These are phyloP conservation scores for Vickermania ingenoplastis DNA, from an alignment of 208 protist species.

Conservation along the genomic window DNA sequence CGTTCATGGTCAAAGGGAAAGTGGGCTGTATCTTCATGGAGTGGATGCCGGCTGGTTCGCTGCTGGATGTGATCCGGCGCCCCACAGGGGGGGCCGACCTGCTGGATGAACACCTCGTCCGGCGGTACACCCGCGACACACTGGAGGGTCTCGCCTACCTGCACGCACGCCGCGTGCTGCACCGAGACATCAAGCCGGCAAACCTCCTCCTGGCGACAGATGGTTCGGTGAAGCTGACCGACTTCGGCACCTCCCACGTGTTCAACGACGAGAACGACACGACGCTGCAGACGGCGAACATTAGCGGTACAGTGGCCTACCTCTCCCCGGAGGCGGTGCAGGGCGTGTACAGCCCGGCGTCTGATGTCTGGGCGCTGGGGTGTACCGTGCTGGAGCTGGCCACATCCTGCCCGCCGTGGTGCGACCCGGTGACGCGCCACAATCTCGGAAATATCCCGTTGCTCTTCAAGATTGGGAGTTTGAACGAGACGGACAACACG, in stretches of 20 bases:
- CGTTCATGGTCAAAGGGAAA: conserved; percentile 37
- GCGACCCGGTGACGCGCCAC: conserved; percentile 9
- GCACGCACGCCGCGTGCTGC: conserved; percentile 56
- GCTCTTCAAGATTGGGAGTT: conserved; percentile 45
- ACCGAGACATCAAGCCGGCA: conserved; percentile 78
- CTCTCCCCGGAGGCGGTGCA: conserved; percentile 64
- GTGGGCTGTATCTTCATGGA: conserved; percentile 65
- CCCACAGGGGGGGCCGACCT: conserved; percentile 10
- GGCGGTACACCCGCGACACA: conserved; percentile 41
- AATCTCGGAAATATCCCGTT: conserved; percentile 26
- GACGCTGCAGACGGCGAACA: conserved; percentile 20
- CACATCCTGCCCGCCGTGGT: conserved; percentile 49
- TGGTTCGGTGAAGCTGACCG: conserved; percentile 61
- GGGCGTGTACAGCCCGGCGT: conserved; percentile 43
- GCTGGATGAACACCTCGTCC: conserved; percentile 44
- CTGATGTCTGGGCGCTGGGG: conserved; percentile 81
- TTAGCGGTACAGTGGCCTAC: conserved; percentile 65
- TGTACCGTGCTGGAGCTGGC: conserved; percentile 69
- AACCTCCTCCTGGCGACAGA: conserved; percentile 78
- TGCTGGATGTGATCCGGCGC: conserved; percentile 39
- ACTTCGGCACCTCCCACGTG: conserved; percentile 73
- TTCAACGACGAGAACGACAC: conserved; percentile 15
- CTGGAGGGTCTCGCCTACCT: conserved; percentile 47
- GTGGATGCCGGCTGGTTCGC: conserved; percentile 60
- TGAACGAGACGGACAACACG: conserved; percentile 18